These are phyloP conservation scores for Penicillium atrosanguineum DNA, from an alignment of 495 filamentous ascomycete genomes.

Conservation along the genomic window DNA sequence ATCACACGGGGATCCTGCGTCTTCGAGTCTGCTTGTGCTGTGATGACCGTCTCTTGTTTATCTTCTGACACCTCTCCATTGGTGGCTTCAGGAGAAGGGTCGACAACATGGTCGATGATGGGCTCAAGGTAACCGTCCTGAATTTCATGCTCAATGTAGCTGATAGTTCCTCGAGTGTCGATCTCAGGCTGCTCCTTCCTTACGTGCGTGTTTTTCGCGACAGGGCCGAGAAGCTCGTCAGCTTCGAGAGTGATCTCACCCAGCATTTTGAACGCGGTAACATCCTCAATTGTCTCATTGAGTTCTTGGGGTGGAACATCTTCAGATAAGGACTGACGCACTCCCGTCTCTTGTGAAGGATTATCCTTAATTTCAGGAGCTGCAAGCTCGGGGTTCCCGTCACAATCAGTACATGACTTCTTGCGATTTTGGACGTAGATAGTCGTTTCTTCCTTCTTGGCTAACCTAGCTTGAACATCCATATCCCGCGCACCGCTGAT, in stretches of 20 bases:
- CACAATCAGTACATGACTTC: constrained; percentile 51
- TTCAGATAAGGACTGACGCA: constrained; percentile 6
- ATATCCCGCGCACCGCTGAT: constrained; percentile 79
- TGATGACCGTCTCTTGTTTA: neutral
- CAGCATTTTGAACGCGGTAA: constrained; percentile 35
- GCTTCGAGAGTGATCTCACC: constrained; percentile 38
- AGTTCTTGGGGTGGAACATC: constrained; percentile 30
- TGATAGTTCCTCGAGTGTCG: constrained; percentile 35
- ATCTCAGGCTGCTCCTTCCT: constrained; percentile 28
- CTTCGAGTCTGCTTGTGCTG: constrained; percentile 6
- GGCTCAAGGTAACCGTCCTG: constrained; percentile 69
- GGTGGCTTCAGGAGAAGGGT: constrained; percentile 6
- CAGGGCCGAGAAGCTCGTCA: constrained; percentile 24
- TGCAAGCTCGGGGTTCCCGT: constrained; percentile 26
- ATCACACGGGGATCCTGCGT: constrained; percentile 55
- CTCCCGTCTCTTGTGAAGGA: neutral
- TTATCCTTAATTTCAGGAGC: constrained; percentile 26
- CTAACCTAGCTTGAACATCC: constrained; percentile 72
- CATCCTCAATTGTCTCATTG: constrained; percentile 34
- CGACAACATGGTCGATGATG: constrained; percentile 66
- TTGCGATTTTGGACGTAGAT: constrained; percentile 71
- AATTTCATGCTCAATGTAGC: constrained; percentile 54
- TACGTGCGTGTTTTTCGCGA: constrained; percentile 1
- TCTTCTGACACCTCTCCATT: constrained; percentile 10
- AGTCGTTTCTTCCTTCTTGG: constrained; percentile 51